Evolutionary conservation across 2,329 filamentous ascomycete genomes (phyloP), one percentile per base, ranked within the genome.

Genomic region (Nigrospora sphaerica): DNA sequence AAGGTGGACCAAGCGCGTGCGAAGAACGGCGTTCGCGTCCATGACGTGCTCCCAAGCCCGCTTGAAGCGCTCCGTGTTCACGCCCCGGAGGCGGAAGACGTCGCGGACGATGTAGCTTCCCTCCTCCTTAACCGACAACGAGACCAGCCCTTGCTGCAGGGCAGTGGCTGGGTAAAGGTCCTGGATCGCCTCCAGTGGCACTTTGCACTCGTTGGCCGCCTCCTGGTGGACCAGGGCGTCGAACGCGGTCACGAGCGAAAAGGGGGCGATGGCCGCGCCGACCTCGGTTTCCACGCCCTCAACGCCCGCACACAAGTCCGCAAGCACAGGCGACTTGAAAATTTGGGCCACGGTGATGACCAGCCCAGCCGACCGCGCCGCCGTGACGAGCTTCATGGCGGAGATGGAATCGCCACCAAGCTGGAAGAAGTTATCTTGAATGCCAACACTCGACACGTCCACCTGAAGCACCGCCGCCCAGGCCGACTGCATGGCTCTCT

Each of bases 311-410:
- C 36, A 28, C 39, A 42, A 32, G 28, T 42, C 39, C n/a, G 16
- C 39, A 32, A 42, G 39, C 28, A 32, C 33, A 7, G 39, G 28
- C 41, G 73, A 68, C n/a, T 37, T 41, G 33, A 46, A 37, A 17
- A 33, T 48, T 4, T 32, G 23, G 63, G 39, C 55, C 53, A 45
- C 53, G 56, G 73, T 71, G 32, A 71, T 63, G 16, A 67, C 60
- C 1, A 67, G 62, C 1, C 72, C 70, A 7, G 58, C 65, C 28
- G 72, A 43, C 3, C 41, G 32, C 6, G 32, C 36, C 1, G 44
- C 37, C 13, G 44, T 32, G 18, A 39, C 36, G 14, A 34, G 36
- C 9, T 39, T 23, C 6, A 40, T 34, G 32, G 50, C 45, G 2
- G 40, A 18, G 36, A 52, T 41, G 1, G 53, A 55, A 46, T 54